phyloP scores from a whole-genome alignment of 208 protist genomes.

The Lotmaria passim region DNA sequence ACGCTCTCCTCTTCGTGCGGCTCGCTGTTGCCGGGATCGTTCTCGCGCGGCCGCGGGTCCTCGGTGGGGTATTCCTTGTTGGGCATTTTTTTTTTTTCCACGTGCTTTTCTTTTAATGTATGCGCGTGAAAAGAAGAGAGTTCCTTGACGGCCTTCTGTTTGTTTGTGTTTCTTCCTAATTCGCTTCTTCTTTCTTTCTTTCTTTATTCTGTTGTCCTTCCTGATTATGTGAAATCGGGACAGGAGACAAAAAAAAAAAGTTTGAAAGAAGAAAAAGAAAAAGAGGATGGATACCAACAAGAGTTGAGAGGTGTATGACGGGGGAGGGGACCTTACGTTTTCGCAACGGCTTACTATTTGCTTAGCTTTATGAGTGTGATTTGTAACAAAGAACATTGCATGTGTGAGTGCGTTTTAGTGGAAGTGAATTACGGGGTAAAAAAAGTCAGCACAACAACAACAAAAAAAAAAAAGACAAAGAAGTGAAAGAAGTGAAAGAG shows the following conservation, averaged over 20 bases:
- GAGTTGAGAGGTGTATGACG: neutral
- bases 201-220: neutral
- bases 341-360: neutral
- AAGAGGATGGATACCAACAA: neutral
- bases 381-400: neutral
- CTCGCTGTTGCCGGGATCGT: conserved; percentile 18
- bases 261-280: conserved; percentile 1
- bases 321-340: neutral
- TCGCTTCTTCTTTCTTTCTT: neutral
- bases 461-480: neutral
- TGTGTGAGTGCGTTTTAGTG: too few relatives aligned
- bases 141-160: neutral
- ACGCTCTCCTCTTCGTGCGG: conserved; percentile 14
- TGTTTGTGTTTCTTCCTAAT: neutral
- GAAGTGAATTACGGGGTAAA: too few relatives aligned
- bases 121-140: neutral
- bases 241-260: neutral
- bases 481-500: neutral
- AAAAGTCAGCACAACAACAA: neutral
- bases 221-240: conserved; percentile 23
- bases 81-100: neutral
- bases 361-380: neutral
- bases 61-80: conserved; percentile 9
- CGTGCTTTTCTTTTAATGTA: neutral
- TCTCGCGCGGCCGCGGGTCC: conserved; percentile 10